phyloP scores from a whole-genome alignment of 768 basidiomycete genomes.

The Russula dissimulans region DNA sequence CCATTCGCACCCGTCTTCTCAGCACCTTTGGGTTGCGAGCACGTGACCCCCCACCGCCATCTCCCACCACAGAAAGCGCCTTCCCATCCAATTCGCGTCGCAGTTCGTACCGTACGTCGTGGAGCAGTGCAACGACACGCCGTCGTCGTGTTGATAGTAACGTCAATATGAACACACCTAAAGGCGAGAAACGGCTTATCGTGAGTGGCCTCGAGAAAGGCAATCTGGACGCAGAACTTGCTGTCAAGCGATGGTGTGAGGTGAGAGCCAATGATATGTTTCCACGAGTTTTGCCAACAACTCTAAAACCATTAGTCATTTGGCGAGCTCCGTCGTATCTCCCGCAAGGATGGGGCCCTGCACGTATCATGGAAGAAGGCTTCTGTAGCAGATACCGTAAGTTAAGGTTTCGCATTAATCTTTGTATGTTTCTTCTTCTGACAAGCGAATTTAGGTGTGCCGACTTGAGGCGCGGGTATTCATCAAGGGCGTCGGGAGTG shows the following conservation, averaged over 20 bases:
- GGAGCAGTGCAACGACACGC: constrained; percentile 13
- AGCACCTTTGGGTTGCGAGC: constrained; percentile 17
- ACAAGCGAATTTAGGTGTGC: constrained; percentile 19
- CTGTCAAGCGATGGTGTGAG: constrained; percentile 20
- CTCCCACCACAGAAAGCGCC: neutral
- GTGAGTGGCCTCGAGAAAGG: constrained; percentile 16
- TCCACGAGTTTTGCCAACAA: neutral
- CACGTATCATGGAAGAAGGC: constrained; percentile 19
- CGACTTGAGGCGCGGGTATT: constrained; percentile 19
- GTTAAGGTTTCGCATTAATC: neutral
- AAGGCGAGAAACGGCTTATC: constrained; percentile 16
- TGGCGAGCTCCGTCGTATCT: constrained; percentile 18
- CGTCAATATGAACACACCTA: neutral
- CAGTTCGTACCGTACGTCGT: constrained; percentile 6
- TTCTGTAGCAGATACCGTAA: constrained; percentile 18
- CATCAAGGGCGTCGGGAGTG: constrained; percentile 18
- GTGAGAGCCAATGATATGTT: neutral
- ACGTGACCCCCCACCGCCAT: constrained; percentile 6
- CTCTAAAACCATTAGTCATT: constrained; percentile 4
- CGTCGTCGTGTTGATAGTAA: constrained; percentile 8
- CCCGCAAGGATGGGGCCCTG: constrained; percentile 14
- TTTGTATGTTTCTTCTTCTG: neutral
- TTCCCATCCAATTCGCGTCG: neutral
- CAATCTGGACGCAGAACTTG: constrained; percentile 16
- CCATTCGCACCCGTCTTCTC: constrained; percentile 18